Conservation (phyloP, 1,139 yeast genomes). For the Suhomyces choctaworum region DNA sequence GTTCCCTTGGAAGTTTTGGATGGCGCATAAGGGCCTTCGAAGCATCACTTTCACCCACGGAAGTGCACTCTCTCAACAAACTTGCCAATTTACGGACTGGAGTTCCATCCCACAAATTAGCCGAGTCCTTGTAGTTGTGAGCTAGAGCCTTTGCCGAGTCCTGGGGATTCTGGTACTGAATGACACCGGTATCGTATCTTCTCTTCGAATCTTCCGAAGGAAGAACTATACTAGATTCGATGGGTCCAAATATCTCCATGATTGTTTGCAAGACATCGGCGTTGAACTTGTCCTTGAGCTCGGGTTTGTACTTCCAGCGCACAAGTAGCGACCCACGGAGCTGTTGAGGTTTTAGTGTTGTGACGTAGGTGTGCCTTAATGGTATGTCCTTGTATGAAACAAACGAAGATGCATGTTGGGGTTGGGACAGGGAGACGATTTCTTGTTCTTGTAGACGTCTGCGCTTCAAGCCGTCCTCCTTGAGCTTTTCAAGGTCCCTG, state of each 20-base stretch:
- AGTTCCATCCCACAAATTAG: conserved; percentile 49
- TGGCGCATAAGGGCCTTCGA: neutral
- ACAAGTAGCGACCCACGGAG: conserved; percentile 20
- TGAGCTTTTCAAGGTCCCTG: conserved; percentile 28
- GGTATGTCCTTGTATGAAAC: conserved; percentile 25
- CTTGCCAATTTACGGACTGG: conserved; percentile 50
- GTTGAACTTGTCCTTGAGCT: conserved; percentile 32
- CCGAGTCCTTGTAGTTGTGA: conserved; percentile 45
- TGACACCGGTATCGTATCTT: conserved; percentile 40
- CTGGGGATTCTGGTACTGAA: conserved; percentile 28
- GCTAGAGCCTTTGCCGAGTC: conserved; percentile 35
- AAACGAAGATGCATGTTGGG: conserved; percentile 12
- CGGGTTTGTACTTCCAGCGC: conserved; percentile 48
- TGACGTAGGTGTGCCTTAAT: conserved; percentile 2
- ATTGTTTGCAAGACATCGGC: conserved; percentile 35
- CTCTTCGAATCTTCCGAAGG: conserved; percentile 17
- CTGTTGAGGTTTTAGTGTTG: neutral
- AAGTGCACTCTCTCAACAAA: conserved; percentile 38
- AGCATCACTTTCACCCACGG: neutral
- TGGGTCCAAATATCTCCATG: conserved; percentile 50
- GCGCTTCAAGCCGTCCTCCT: conserved; percentile 33
- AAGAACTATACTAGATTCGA: conserved; percentile 21
- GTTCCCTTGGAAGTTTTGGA: conserved; percentile 3
- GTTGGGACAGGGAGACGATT: neutral
- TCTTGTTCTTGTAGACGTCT: conserved; percentile 26